Conservation (phyloP, 2,329 filamentous ascomycete genomes). For the Cadophora sp. region DNA sequence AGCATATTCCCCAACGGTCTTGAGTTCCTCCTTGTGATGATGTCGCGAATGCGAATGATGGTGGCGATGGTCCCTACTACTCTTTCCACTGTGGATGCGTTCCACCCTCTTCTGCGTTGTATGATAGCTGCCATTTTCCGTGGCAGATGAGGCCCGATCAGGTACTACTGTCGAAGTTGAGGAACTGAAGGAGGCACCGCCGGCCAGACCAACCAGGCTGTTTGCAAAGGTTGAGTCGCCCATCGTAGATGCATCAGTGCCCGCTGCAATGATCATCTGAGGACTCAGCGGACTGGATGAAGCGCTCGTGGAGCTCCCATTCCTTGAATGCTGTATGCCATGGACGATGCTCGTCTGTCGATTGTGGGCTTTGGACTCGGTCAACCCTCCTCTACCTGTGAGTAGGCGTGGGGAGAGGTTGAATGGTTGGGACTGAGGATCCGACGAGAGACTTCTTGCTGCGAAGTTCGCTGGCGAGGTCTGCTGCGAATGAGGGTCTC, state of each 20-base stretch:
- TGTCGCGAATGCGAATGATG: constrained; percentile 70
- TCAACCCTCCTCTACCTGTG: constrained; percentile 48
- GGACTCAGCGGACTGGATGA: constrained; percentile 86
- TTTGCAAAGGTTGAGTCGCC: constrained; percentile 40
- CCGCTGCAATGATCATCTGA: constrained; percentile 78
- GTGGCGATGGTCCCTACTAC: constrained; percentile 75
- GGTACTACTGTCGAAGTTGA: constrained; percentile 42
- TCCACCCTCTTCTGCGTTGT: constrained; percentile 61
- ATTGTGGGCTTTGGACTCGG: constrained; percentile 72
- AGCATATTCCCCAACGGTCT: constrained; percentile 97
- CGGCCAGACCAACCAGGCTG: constrained; percentile 39
- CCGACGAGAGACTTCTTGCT: constrained; percentile 30
- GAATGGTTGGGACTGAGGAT: constrained; percentile 36
- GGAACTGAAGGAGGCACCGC: constrained; percentile 40
- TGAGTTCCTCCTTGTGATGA: constrained; percentile 74
- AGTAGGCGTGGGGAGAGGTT: constrained; percentile 42
- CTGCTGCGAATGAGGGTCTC: constrained; percentile 29
- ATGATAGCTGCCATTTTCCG: constrained; percentile 53
- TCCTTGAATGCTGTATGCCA: constrained; percentile 90
- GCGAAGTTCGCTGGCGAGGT: constrained; percentile 32
- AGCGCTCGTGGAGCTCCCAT: constrained; percentile 83
- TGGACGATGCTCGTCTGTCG: constrained; percentile 97
- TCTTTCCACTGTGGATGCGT: constrained; percentile 70
- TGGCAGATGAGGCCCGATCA: constrained; percentile 48
- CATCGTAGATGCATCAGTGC: constrained; percentile 47